phyloP scores from a whole-genome alignment of 2,329 filamentous ascomycete genomes.

The Aureobasidium sp. region DNA sequence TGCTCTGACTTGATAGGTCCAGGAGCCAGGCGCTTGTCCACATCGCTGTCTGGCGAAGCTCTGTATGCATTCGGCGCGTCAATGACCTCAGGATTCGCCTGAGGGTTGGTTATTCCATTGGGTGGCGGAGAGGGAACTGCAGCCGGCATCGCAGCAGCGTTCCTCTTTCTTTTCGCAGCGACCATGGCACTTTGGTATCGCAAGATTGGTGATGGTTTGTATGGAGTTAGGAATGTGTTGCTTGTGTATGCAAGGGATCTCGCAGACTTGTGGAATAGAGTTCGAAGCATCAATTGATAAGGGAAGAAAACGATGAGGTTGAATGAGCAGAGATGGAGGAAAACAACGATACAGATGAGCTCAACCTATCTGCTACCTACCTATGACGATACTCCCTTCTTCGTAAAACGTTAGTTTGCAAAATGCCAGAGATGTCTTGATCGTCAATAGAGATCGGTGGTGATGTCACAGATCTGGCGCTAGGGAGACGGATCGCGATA shows the following conservation, averaged over 20 bases:
- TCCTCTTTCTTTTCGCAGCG: conserved; percentile 4
- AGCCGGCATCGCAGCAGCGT: not conserved
- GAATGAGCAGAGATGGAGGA: not conserved
- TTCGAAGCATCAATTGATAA: conserved; percentile 5
- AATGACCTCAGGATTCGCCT: conserved; percentile 32
- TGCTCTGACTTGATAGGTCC: conserved; percentile 19
- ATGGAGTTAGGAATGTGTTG: not conserved
- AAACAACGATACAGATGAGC: not conserved
- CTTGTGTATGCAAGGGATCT: conserved; percentile 1
- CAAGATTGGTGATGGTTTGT: not conserved
- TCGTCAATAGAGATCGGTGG: not conserved
- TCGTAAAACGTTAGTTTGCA: not conserved
- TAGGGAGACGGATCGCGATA: not conserved
- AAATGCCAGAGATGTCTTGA: not conserved
- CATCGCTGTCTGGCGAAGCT: conserved; percentile 35
- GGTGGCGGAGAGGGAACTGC: not conserved
- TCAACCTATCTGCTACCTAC: not conserved
- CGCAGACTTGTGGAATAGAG: not conserved
- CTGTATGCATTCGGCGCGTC: conserved; percentile 34
- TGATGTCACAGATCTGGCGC: conserved; percentile 8
- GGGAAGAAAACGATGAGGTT: not conserved
- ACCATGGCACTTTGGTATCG: not conserved
- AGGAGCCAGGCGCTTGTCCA: conserved; percentile 24
- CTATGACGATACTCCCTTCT: conserved; percentile 5
- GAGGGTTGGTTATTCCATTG: conserved; percentile 21